phyloP scores from a whole-genome alignment of 306 rosid genomes.

The Begonia loranthoides region DNA sequence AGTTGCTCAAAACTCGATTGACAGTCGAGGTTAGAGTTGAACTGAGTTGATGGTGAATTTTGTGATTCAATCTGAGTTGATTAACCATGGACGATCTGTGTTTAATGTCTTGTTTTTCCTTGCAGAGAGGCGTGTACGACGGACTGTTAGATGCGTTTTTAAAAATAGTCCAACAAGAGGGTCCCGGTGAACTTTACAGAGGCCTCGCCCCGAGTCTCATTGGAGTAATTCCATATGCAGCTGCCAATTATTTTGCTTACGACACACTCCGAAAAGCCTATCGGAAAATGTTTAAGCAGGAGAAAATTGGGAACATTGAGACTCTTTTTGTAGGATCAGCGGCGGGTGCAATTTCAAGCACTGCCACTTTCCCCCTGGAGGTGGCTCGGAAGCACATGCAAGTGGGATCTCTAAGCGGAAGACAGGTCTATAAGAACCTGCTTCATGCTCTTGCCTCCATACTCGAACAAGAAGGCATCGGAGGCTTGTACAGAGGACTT shows the following conservation, averaged over 20 bases:
- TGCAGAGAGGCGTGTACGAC: constrained; percentile 62
- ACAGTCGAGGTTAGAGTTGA: constrained; percentile 37
- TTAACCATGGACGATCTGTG: not conserved
- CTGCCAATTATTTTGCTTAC: constrained; percentile 61
- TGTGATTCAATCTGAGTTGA: not conserved
- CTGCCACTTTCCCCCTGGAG: constrained; percentile 76
- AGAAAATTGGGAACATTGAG: constrained; percentile 47
- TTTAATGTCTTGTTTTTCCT: not conserved
- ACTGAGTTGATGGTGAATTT: not conserved
- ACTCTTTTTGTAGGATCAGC: constrained; percentile 68
- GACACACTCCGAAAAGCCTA: constrained; percentile 56
- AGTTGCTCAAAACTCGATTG: constrained; percentile 58
- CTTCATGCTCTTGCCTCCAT: constrained; percentile 52
- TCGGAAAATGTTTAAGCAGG: constrained; percentile 28
- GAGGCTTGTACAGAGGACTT: constrained; percentile 48
- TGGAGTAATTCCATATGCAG: constrained; percentile 76
- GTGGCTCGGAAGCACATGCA: constrained; percentile 84
- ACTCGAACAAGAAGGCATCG: constrained; percentile 42
- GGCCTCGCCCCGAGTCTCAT: constrained; percentile 70
- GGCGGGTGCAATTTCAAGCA: constrained; percentile 57
- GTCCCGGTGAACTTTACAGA: constrained; percentile 62
- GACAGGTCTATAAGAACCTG: constrained; percentile 44
- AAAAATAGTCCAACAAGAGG: constrained; percentile 47
- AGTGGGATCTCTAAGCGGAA: constrained; percentile 61
- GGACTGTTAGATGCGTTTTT: constrained; percentile 38